A percentile compares a stretch with the other conserved stretches of the same genome.
These are phyloP conservation scores for Citrus glauca DNA, from an alignment of 345 rosid genomes.

Conservation along the genomic window DNA sequence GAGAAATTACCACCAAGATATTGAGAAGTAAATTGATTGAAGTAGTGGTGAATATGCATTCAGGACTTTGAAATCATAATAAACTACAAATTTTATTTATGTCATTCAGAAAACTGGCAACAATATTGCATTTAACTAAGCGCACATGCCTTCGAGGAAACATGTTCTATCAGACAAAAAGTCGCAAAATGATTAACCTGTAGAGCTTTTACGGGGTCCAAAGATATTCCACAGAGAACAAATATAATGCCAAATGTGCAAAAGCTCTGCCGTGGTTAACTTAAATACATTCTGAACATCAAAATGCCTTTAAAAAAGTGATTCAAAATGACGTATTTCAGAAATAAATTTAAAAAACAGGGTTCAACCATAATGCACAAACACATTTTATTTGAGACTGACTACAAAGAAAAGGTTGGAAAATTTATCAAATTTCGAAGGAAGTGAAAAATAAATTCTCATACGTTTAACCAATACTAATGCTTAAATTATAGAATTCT, in stretches of 20 bases:
- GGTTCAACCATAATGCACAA: background rate
- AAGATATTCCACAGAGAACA: background rate
- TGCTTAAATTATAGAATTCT: background rate
- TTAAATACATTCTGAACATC: background rate
- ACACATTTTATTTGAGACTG: background rate
- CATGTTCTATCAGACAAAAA: background rate
- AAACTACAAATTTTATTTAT: background rate
- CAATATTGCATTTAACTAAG: background rate
- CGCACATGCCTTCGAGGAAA: background rate
- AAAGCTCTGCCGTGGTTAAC: background rate
- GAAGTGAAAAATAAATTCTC: background rate
- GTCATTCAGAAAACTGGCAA: background rate
- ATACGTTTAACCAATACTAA: background rate
- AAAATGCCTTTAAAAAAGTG: background rate
- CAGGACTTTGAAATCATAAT: background rate
- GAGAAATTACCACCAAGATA: background rate
- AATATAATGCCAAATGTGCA: background rate
- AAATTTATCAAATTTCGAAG: background rate
- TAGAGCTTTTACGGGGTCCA: background rate
- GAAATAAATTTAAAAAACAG: background rate
- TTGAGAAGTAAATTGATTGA: background rate
- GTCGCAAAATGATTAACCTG: background rate
- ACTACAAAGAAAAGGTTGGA: background rate
- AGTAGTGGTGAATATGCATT: background rate
- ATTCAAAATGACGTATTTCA: background rate